Base-by-base conservation (phyloP, 495 filamentous ascomycete species). In the Penicillium coprophilum region DNA sequence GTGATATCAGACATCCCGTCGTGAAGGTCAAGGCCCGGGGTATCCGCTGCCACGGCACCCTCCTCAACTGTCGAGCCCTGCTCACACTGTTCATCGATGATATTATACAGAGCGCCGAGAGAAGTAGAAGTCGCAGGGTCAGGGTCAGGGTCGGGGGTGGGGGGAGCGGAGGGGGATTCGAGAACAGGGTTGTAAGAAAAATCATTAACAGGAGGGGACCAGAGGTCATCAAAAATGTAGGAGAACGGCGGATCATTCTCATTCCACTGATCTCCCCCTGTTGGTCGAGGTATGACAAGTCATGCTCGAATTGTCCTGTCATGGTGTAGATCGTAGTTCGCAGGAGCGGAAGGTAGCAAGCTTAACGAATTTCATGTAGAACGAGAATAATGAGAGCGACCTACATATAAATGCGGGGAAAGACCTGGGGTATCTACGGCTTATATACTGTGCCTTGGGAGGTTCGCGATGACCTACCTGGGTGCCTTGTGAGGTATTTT, bases 401-500 rank as follows among this genome's bases (percentile, higher is more conserved):
- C 21, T 19, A 40, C 32, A 6, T 24, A 50, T 2, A 50, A 31
- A 38, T 5, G 48, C 34, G 48, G 34, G 34, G 48, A 23, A 21
- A 28, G 1, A 11, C n/a, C 21, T 17, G 24, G 48, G 48, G 21
- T 10, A n/a, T 40, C 8, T 36, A 51, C 27, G 10, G 21, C 34
- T 51, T 51, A 51, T 51, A 27, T 28, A 40, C 36, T 28, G 20
- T 4, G 24, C 24, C 24, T 6, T 27, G 24, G 24, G 17, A 28
- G 24, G 32, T 27, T 50, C 9, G 10, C 39, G 13, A 19, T 19
- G 34, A 30, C 31, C 4, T 24, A 50, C 48, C 48, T 51, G 48
- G 48, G 48, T 40, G 34, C 48, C 48, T 51, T 51, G 48, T 2
- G 34, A 39, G 32, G 15, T 11, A 50, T 36, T 23, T 23, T 38